A percentile compares a stretch with the other conserved stretches of the same genome.
Evolutionary conservation across 495 filamentous ascomycete genomes (phyloP).

Genomic region (Tricharina praecox): DNA sequence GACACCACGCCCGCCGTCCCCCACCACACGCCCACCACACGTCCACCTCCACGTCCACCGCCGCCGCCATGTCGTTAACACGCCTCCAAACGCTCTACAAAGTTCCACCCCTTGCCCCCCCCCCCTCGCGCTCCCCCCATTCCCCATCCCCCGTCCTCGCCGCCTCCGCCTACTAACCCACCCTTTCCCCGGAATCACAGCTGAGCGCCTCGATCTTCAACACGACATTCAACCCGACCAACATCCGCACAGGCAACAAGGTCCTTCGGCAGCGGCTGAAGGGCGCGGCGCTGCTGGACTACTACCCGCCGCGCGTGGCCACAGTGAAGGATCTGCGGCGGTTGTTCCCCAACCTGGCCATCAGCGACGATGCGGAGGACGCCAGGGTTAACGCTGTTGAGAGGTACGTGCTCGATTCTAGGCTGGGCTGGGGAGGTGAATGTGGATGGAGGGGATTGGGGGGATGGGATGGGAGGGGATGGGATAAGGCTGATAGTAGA

Average conservation of each 20-base stretch:
- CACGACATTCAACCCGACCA: constrained; percentile 71
- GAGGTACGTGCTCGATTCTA: constrained; percentile 37
- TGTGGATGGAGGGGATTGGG: too few species aligned
- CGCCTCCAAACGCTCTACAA: constrained; percentile 5
- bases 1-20: too few species aligned
- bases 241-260: constrained; percentile 68
- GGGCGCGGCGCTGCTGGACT: constrained; percentile 60
- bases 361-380: constrained; percentile 57
- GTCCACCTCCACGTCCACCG: too few species aligned
- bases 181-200: too few species aligned
- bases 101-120: constrained; percentile 9
- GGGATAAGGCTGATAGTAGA: constrained; percentile 8
- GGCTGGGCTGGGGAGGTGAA: too few species aligned
- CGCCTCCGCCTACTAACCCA: constrained; percentile 7
- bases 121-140: constrained; percentile 19
- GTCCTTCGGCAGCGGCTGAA: constrained; percentile 67
- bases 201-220: constrained; percentile 81
- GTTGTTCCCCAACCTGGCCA: constrained; percentile 44
- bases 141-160: constrained; percentile 9
- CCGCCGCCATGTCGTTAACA: too few species aligned
- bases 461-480: constrained; percentile 11
- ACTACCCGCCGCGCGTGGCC: constrained; percentile 61
- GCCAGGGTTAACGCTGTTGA: constrained; percentile 61
- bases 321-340: constrained; percentile 52
- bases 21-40: too few species aligned